phyloP scores from a whole-genome alignment of 768 basidiomycete species.

The Tephrocybe sp. region DNA sequence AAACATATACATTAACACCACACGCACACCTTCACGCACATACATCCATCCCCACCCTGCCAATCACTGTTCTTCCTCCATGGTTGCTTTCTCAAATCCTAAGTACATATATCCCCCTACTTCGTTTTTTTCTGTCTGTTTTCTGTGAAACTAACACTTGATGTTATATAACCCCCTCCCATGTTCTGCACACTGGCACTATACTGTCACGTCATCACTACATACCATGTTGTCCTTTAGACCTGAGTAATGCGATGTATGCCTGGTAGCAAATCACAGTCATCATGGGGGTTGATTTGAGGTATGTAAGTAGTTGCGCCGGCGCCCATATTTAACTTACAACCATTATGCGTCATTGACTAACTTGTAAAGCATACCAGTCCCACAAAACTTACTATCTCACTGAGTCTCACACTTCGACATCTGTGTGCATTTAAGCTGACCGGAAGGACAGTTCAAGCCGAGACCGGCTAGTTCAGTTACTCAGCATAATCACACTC shows the following conservation, averaged over 20 bases:
- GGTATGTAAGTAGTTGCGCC: too few relatives aligned
- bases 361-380: too few relatives aligned
- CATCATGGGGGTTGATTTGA: too few relatives aligned
- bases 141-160: constrained; percentile 20
- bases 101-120: constrained; percentile 1
- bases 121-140: constrained; percentile 9
- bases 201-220: not conserved
- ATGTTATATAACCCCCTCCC: constrained; percentile 19
- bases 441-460: not conserved
- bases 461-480: not conserved
- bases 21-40: constrained; percentile 10
- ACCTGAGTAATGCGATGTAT: constrained; percentile 2
- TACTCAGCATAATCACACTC: constrained; percentile 5
- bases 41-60: constrained; percentile 17
- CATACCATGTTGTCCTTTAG: constrained; percentile 8
- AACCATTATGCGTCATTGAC: too few relatives aligned
- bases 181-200: constrained; percentile 4
- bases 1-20: constrained; percentile 12
- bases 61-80: constrained; percentile 15
- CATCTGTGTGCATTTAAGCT: not conserved
- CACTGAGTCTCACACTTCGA: too few relatives aligned
- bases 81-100: constrained; percentile 7
- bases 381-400: too few relatives aligned
- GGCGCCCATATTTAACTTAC: not conserved
- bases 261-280: too few relatives aligned